Evolutionary conservation across 2,329 filamentous ascomycete species (phyloP).

Genomic region (Podosphaera fusca): DNA sequence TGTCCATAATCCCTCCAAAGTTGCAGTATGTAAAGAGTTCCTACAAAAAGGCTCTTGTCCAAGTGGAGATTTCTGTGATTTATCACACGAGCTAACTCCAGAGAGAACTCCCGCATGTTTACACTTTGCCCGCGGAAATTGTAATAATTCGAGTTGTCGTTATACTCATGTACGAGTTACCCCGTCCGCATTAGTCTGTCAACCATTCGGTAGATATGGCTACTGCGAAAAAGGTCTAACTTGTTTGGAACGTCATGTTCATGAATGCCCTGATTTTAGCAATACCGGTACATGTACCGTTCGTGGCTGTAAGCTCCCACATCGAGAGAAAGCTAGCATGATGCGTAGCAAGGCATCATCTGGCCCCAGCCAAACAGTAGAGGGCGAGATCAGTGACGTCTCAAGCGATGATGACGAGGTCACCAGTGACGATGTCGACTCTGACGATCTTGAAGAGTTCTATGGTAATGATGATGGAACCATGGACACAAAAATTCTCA

Average conservation of each 20-base stretch:
- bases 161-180: slow-evolving; percentile 70
- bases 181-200: slow-evolving; percentile 58
- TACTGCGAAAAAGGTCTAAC: slow-evolving; percentile 65
- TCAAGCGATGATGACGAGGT: slow-evolving; percentile 57
- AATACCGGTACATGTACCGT: slow-evolving; percentile 68
- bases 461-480: slow-evolving; percentile 30
- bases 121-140: slow-evolving; percentile 76
- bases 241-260: slow-evolving; percentile 66
- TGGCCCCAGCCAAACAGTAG: slow-evolving; percentile 17
- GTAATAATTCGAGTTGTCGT: slow-evolving; percentile 63
- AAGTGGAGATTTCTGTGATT: slow-evolving; percentile 59
- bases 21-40: slow-evolving; percentile 76
- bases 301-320: slow-evolving; percentile 62
- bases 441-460: slow-evolving; percentile 47
- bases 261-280: slow-evolving; percentile 88
- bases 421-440: slow-evolving; percentile 59
- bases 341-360: slow-evolving; percentile 37
- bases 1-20: slow-evolving; percentile 63
- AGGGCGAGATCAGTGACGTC: slow-evolving; percentile 39
- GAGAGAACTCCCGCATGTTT: slow-evolving; percentile 73
- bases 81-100: slow-evolving; percentile 68
- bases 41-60: slow-evolving; percentile 58
- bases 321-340: slow-evolving; percentile 68
- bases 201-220: slow-evolving; percentile 61
- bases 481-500: slow-evolving; percentile 28